Conservation (phyloP, 345 rosid species). For the Erucastrum elatum region DNA sequence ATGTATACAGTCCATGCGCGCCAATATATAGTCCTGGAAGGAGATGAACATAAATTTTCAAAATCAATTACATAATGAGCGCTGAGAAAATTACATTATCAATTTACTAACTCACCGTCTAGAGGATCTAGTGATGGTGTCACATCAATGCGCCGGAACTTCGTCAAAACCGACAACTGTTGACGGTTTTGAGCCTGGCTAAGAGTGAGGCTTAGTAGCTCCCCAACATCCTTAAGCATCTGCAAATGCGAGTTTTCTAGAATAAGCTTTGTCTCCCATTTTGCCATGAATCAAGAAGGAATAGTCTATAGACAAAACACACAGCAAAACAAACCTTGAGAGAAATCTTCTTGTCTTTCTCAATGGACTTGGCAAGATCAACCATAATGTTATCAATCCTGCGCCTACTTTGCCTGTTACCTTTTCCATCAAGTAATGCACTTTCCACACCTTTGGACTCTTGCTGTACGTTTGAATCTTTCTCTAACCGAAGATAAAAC, state of each 20-base stretch:
- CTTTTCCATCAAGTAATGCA: slow-evolving; percentile 51
- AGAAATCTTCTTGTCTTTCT: slow-evolving; percentile 87
- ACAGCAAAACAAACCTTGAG: slow-evolving; percentile 59
- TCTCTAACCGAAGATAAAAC: slow-evolving; percentile 75
- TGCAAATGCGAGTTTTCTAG: slow-evolving; percentile 33
- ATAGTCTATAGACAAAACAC: background rate
- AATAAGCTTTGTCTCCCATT: slow-evolving; percentile 10
- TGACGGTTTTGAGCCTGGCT: slow-evolving; percentile 69
- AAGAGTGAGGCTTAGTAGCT: slow-evolving; percentile 75
- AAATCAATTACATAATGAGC: background rate
- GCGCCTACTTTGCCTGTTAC: slow-evolving; percentile 59
- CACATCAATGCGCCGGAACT: slow-evolving; percentile 75
- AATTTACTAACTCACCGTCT: slow-evolving; percentile 53
- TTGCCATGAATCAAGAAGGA: slow-evolving; percentile 4
- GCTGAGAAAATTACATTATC: background rate
- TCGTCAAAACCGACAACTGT: slow-evolving; percentile 77
- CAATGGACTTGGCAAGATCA: slow-evolving; percentile 81
- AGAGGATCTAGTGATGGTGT: slow-evolving; percentile 69
- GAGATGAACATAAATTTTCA: slow-evolving; percentile 8
- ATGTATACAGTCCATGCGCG: slow-evolving; percentile 76
- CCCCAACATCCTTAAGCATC: slow-evolving; percentile 88
- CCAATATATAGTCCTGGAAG: slow-evolving; percentile 85
- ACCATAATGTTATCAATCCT: slow-evolving; percentile 66
- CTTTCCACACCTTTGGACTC: slow-evolving; percentile 52
- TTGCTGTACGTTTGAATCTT: slow-evolving; percentile 42